Conservation (phyloP, 192 early-diverging fungal species). For the Linderina pennispora region DNA sequence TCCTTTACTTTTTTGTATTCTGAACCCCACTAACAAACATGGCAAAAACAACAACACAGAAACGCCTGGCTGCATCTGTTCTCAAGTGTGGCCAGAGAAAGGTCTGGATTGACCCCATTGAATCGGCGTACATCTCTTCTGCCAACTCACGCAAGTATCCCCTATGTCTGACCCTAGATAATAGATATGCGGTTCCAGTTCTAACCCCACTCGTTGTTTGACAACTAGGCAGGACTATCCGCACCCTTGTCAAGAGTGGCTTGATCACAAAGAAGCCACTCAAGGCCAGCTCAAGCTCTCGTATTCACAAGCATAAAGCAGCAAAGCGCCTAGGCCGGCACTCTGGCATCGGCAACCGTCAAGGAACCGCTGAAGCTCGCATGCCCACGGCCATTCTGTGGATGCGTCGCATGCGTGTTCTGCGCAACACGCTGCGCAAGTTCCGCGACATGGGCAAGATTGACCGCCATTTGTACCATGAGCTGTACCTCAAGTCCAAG, state of each 20-base stretch:
- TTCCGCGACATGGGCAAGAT: constrained; percentile 98
- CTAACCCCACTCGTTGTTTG: too few species aligned
- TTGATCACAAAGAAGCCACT: constrained; percentile 92
- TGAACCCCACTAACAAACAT: too few species aligned
- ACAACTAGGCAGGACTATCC: constrained; percentile 77
- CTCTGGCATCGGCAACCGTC: constrained; percentile 87
- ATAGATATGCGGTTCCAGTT: too few species aligned
- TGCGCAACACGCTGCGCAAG: constrained; percentile 90
- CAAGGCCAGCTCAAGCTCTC: constrained; percentile 83
- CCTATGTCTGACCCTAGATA: too few species aligned
- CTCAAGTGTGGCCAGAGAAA: constrained; percentile 97
- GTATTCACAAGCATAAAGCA: constrained; percentile 81
- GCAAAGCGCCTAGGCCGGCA: constrained; percentile 97
- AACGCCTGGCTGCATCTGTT: constrained; percentile 93
- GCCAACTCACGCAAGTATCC: constrained; percentile 94
- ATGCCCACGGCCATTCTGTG: constrained; percentile 93
- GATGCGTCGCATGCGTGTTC: constrained; percentile 97
- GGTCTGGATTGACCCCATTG: constrained; percentile 98
- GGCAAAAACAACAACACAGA: too few species aligned
- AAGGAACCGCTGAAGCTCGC: constrained; percentile 95
- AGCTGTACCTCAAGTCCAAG: constrained; percentile 97
- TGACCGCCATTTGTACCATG: constrained; percentile 96
- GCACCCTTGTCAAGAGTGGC: constrained; percentile 96
- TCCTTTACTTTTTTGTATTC: too few species aligned
- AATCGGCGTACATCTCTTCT: constrained; percentile 87